Conservation (phyloP, 2,329 filamentous ascomycete species). For the Sarocladium oryzae region DNA sequence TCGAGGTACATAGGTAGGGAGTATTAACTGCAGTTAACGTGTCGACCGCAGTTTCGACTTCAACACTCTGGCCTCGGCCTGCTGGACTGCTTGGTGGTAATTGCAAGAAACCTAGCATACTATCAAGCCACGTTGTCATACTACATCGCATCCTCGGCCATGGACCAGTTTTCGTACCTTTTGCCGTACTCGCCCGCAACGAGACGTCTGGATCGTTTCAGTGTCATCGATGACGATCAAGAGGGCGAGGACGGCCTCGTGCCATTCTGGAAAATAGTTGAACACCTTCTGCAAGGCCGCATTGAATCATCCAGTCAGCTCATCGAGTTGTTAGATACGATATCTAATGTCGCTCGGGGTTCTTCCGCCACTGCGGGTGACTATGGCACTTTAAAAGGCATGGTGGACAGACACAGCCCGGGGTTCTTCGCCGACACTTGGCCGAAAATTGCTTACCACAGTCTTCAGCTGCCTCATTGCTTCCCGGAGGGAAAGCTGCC, state of each 20-base stretch:
- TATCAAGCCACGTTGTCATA: too few species aligned
- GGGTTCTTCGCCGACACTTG: conserved; percentile 15
- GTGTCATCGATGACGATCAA: conserved; percentile 18
- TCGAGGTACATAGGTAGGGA: too few species aligned
- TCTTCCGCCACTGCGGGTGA: conserved; percentile 15
- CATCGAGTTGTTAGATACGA: conserved; percentile 22
- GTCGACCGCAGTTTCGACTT: too few species aligned
- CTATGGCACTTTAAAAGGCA: conserved; percentile 16
- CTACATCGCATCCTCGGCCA: too few species aligned
- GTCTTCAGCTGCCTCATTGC: conserved; percentile 15
- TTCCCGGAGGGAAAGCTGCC: conserved; percentile 16
- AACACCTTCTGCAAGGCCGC: conserved; percentile 15
- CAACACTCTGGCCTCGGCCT: too few species aligned
- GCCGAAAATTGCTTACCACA: conserved; percentile 18
- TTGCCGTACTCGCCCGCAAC: conserved; percentile 12
- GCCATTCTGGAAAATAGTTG: conserved; percentile 20
- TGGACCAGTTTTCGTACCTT: background rate
- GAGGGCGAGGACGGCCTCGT: conserved; percentile 17
- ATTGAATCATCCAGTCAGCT: conserved; percentile 13
- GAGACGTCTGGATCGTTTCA: conserved; percentile 24
- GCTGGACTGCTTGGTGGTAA: too few species aligned
- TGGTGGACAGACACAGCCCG: conserved; percentile 6
- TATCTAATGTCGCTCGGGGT: conserved; percentile 17
- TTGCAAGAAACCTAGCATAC: too few species aligned
- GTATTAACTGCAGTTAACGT: too few species aligned